Conservation (phyloP, 2,329 filamentous ascomycete genomes). For the Aspergillus caelatus region DNA sequence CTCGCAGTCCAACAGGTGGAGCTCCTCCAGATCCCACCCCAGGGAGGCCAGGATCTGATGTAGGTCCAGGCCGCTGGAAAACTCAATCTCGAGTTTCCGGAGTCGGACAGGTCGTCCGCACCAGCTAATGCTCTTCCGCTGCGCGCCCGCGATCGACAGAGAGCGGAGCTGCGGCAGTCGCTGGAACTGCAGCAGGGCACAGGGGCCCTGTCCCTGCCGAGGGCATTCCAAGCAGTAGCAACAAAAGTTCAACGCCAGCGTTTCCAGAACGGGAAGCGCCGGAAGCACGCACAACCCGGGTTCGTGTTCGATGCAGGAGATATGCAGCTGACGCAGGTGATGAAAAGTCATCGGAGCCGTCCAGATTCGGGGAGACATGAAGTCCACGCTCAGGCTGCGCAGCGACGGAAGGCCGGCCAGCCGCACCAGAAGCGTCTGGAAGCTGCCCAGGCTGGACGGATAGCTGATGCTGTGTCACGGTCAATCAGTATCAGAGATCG, state of each 20-base stretch:
- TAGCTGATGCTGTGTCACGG: slow-evolving; percentile 7
- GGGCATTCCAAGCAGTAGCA: slow-evolving; percentile 9
- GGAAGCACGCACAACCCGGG: slow-evolving; percentile 8
- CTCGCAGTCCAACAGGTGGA: slow-evolving; percentile 8
- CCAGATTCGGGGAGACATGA: slow-evolving; percentile 10
- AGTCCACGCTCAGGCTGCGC: slow-evolving; percentile 7
- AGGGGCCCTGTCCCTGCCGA: slow-evolving; percentile 1
- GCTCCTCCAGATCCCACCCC: slow-evolving; percentile 3
- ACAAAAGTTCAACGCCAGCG: slow-evolving; percentile 11
- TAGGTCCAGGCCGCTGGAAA: slow-evolving; percentile 6
- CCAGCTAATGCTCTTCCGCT: slow-evolving; percentile 5
- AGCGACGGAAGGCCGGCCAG: slow-evolving; percentile 8
- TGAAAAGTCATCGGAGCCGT: slow-evolving; percentile 9
- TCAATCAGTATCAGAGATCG: too few relatives aligned
- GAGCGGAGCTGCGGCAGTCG: slow-evolving; percentile 3
- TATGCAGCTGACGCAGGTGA: not conserved
- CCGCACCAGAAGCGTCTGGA: slow-evolving; percentile 5
- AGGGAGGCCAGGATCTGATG: not conserved
- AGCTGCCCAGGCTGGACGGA: slow-evolving; percentile 5
- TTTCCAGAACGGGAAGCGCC: slow-evolving; percentile 5
- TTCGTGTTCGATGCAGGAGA: slow-evolving; percentile 11
- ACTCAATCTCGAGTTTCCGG: slow-evolving; percentile 2
- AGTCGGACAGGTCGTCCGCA: slow-evolving; percentile 4
- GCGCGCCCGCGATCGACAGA: slow-evolving; percentile 8
- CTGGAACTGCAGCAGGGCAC: slow-evolving; percentile 4